A percentile compares a stretch with the other conserved stretches of the same genome.
Evolutionary conservation across 202 grass and related monocot species (phyloP).

Genomic region (Dendrocalamus latiflorus): DNA sequence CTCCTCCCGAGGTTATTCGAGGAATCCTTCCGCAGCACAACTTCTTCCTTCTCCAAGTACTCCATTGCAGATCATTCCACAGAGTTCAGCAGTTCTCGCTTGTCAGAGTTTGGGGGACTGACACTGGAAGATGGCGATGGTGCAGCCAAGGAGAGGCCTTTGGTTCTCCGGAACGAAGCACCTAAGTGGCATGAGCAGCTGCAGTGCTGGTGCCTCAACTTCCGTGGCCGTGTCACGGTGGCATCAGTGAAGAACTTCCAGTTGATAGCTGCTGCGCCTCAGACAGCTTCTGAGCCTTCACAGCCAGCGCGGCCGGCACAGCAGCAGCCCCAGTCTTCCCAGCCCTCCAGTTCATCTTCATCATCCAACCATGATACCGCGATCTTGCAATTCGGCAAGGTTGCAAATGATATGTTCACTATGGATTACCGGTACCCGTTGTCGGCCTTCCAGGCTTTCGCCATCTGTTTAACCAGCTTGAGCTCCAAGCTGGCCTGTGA

Average conservation of each 20-base stretch:
- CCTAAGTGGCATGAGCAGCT: slow-evolving; percentile 97
- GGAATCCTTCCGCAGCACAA: slow-evolving; percentile 70
- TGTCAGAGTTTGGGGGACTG: slow-evolving; percentile 47
- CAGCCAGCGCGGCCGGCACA: not conserved
- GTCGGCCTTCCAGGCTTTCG: slow-evolving; percentile 94
- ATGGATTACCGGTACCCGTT: slow-evolving; percentile 95
- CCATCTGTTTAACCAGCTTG: slow-evolving; percentile 92
- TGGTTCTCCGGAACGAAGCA: slow-evolving; percentile 73
- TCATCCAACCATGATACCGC: slow-evolving; percentile 54
- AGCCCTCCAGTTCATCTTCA: slow-evolving; percentile 15
- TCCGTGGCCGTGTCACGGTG: slow-evolving; percentile 83
- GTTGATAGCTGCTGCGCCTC: slow-evolving; percentile 44
- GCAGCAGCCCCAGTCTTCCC: not conserved
- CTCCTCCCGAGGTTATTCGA: slow-evolving; percentile 49
- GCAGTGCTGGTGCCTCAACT: slow-evolving; percentile 99
- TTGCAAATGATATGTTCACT: slow-evolving; percentile 79
- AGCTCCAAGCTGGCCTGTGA: slow-evolving; percentile 96
- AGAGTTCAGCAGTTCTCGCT: slow-evolving; percentile 59
- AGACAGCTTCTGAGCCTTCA: slow-evolving; percentile 3
- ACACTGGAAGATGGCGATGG: not conserved
- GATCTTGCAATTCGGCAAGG: slow-evolving; percentile 88
- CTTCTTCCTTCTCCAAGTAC: slow-evolving; percentile 45
- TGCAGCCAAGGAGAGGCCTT: slow-evolving; percentile 43
- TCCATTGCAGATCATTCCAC: slow-evolving; percentile 42
- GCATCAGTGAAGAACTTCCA: slow-evolving; percentile 99